Conservation (phyloP, 495 filamentous ascomycete genomes). For the Penicillium lividum region DNA sequence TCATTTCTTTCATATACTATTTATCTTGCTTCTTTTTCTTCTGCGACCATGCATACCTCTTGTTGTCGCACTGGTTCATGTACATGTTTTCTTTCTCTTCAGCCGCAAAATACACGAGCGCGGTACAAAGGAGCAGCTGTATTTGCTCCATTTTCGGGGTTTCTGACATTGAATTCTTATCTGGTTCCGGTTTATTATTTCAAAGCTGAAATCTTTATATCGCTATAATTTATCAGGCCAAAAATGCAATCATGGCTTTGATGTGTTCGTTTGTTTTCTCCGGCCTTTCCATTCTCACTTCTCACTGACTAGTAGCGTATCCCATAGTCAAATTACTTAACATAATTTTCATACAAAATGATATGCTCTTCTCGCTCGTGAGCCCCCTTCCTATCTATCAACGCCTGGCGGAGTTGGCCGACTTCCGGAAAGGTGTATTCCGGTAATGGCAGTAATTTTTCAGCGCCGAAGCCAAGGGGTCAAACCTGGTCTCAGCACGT, state of each 20-base stretch:
- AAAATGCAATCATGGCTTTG: not conserved
- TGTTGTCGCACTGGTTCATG: not conserved
- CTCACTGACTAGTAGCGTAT: no score
- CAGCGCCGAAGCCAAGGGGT: not conserved
- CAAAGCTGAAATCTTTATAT: not conserved
- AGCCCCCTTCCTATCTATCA: not conserved
- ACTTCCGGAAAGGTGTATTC: not conserved
- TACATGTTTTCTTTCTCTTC: not conserved
- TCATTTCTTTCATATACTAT: not conserved
- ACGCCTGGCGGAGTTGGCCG: not conserved
- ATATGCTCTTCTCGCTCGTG: not conserved
- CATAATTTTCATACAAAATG: not conserved
- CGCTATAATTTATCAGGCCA: not conserved
- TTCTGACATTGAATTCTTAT: not conserved
- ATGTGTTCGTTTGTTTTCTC: no score
- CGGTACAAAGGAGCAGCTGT: not conserved
- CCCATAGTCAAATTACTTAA: no score
- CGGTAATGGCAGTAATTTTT: not conserved
- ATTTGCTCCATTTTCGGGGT: not conserved
- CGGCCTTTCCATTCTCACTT: no score
- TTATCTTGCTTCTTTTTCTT: not conserved
- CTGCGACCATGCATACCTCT: not conserved
- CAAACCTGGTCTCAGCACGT: not conserved
- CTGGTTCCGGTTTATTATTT: not conserved
- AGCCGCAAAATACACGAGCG: not conserved